These are phyloP conservation scores for Lojkania enalia DNA, from an alignment of 2,329 filamentous ascomycete species.

Conservation along the genomic window DNA sequence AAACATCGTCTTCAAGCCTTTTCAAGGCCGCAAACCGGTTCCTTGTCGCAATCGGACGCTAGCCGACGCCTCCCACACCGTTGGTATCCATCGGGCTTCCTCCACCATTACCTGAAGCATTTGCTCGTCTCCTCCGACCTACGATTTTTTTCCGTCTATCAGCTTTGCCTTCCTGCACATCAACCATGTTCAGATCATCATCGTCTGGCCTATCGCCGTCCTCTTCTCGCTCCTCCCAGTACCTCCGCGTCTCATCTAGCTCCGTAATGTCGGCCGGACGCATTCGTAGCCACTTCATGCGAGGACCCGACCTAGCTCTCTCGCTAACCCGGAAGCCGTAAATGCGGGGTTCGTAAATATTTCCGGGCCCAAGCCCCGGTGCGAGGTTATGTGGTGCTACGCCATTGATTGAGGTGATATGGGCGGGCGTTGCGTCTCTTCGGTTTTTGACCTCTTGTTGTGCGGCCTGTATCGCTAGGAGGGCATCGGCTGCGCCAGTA, in stretches of 20 bases:
- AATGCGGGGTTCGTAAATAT: conserved; percentile 92
- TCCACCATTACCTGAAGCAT: conserved; percentile 30
- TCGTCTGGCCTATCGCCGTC: conserved; percentile 42
- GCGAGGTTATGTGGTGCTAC: conserved; percentile 85
- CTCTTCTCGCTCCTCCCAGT: conserved; percentile 45
- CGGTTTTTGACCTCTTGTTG: conserved; percentile 36
- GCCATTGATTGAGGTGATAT: conserved; percentile 69
- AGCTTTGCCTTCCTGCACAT: conserved; percentile 37
- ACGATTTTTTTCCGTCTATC: conserved; percentile 45
- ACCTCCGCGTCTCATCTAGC: conserved; percentile 70
- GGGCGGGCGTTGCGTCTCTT: conserved; percentile 37
- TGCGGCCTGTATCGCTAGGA: conserved; percentile 42
- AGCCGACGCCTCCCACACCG: conserved; percentile 37
- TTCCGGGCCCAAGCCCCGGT: conserved; percentile 77
- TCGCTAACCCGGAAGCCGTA: conserved; percentile 97
- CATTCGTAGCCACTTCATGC: conserved; percentile 95
- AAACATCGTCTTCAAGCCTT: neutral
- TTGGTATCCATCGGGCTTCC: conserved; percentile 49
- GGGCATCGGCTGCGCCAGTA: conserved; percentile 37
- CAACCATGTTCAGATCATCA: conserved; percentile 46
- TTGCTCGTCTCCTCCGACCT: conserved; percentile 39
- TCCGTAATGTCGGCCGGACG: conserved; percentile 79
- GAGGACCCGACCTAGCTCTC: conserved; percentile 81
- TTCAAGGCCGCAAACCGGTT: neutral
- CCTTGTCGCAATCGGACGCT: conserved; percentile 5